phyloP scores from a whole-genome alignment of 169 alveolate genomes.

The Plasmodium cynomolgi region DNA sequence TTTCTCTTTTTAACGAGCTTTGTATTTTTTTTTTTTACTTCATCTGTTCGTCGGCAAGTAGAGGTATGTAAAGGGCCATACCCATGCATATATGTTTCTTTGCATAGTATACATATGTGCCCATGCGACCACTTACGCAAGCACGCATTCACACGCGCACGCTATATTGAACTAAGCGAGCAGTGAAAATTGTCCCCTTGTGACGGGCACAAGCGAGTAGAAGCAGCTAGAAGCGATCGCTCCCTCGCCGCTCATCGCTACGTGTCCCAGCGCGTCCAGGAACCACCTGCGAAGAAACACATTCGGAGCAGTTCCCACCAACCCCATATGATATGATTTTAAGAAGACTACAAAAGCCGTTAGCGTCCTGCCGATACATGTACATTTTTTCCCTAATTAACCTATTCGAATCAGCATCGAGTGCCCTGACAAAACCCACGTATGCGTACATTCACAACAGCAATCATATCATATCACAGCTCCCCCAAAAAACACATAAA shows the following conservation, averaged over 20 bases:
- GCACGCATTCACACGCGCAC: background rate
- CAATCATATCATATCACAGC: background rate
- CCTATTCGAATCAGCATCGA: slow-evolving; percentile 25
- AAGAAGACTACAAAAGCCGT: slow-evolving; percentile 7
- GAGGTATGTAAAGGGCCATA: background rate
- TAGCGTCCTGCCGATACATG: slow-evolving; percentile 56
- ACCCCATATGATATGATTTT: slow-evolving; percentile 61
- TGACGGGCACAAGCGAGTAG: background rate
- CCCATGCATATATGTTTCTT: background rate
- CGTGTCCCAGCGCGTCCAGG: background rate
- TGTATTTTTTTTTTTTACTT: background rate
- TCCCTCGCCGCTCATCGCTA: background rate
- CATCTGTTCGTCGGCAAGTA: background rate
- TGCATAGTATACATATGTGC: background rate
- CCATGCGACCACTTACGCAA: background rate
- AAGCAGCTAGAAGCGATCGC: background rate
- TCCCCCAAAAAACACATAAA: slow-evolving; percentile 5
- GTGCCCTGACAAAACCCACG: slow-evolving; percentile 9
- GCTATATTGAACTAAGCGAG: background rate
- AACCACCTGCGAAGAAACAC: background rate
- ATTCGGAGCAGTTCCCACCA: background rate
- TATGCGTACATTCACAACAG: slow-evolving; percentile 1
- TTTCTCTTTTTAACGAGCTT: background rate
- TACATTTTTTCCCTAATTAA: slow-evolving; percentile 70
- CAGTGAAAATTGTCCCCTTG: background rate